These are phyloP conservation scores for Aureobasidium sp. DNA, from an alignment of 2,329 filamentous ascomycete genomes.

Conservation along the genomic window DNA sequence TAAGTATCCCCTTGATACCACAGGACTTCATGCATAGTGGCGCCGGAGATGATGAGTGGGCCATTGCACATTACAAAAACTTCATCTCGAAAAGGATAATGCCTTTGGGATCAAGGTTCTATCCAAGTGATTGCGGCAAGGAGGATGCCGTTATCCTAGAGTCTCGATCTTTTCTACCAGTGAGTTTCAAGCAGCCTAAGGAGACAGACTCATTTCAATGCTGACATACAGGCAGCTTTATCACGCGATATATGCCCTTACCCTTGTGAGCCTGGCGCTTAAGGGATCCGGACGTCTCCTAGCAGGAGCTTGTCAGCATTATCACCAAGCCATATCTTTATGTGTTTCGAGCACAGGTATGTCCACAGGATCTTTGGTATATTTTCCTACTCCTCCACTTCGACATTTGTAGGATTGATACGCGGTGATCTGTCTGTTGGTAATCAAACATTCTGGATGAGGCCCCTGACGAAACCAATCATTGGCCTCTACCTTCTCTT, in stretches of 20 bases:
- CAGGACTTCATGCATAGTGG: background rate
- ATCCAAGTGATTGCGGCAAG: background rate
- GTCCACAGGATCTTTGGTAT: slow-evolving; percentile 60
- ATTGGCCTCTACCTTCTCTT: too few relatives aligned
- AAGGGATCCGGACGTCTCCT: slow-evolving; percentile 40
- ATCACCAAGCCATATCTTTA: slow-evolving; percentile 55
- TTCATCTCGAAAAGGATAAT: slow-evolving; percentile 23
- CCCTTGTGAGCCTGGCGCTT: slow-evolving; percentile 46
- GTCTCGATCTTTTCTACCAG: slow-evolving; percentile 56
- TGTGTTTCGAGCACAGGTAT: slow-evolving; percentile 48
- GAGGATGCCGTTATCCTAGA: slow-evolving; percentile 31
- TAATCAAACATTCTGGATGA: too few relatives aligned
- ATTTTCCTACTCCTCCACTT: slow-evolving; percentile 62
- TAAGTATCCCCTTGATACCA: background rate
- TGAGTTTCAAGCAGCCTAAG: slow-evolving; percentile 38
- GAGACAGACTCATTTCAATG: background rate
- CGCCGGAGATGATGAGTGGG: background rate
- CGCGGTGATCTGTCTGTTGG: too few relatives aligned
- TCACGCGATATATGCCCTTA: slow-evolving; percentile 64
- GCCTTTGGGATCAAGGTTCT: slow-evolving; percentile 20
- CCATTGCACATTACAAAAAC: slow-evolving; percentile 21
- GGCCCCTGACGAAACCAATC: too few relatives aligned
- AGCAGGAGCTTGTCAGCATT: slow-evolving; percentile 59
- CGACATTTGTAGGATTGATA: too few relatives aligned
- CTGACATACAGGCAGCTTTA: slow-evolving; percentile 47